These are phyloP conservation scores for Kodamaea suecica DNA, from an alignment of 1,139 yeast genomes.

Conservation along the genomic window DNA sequence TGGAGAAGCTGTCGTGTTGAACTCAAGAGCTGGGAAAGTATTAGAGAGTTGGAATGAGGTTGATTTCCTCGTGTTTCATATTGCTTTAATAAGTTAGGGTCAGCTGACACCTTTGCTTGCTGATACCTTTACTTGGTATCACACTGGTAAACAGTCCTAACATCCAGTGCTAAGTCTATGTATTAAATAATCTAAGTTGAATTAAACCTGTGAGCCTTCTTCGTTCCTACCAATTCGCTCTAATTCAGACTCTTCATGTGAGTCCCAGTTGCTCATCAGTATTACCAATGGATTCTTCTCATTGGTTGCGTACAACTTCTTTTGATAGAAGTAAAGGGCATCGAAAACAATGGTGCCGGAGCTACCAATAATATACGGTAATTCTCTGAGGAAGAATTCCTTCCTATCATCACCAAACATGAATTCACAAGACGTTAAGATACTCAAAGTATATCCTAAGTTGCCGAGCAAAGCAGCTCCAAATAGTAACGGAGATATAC, in stretches of 20 bases:
- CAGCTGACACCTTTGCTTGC: no score
- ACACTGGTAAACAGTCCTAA: no score
- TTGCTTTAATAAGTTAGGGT: no score
- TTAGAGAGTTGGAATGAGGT: no score
- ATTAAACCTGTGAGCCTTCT: no score
- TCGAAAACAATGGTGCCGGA: constrained; percentile 86
- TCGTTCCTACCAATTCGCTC: no score
- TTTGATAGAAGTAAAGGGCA: constrained; percentile 68
- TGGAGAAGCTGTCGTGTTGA: no score
- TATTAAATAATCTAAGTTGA: no score
- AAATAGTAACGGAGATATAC: constrained; percentile 76
- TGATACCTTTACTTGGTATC: no score
- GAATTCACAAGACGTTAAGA: constrained; percentile 52
- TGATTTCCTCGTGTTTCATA: no score
- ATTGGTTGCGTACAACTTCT: constrained; percentile 32
- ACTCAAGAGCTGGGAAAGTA: no score
- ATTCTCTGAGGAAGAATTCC: constrained; percentile 59
- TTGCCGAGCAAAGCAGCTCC: constrained; percentile 79
- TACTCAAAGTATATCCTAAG: constrained; percentile 73
- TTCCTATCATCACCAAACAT: constrained; percentile 30
- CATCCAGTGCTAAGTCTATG: no score
- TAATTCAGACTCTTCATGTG: not conserved
- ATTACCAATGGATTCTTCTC: constrained; percentile 27
- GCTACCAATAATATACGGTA: constrained; percentile 83
- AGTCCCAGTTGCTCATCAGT: constrained; percentile 27